Evolutionary conservation across 202 grass and related monocot species (phyloP).

Genomic region (Brachypodium distachyon): DNA sequence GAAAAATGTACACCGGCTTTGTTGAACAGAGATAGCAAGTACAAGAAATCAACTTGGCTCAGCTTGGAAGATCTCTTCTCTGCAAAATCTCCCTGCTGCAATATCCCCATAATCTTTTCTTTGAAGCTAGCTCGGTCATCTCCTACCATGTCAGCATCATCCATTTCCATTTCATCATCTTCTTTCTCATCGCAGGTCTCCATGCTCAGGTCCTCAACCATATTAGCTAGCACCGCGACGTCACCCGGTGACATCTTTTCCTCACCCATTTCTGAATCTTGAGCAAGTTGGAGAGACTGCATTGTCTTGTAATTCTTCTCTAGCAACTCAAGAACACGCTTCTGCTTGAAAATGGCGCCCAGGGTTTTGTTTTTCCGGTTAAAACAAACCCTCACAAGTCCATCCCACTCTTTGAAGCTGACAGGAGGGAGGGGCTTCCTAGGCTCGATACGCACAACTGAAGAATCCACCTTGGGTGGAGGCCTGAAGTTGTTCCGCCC

Average conservation of each 20-base stretch:
- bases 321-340: constrained; percentile 55
- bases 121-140: constrained; percentile 43
- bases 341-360: constrained; percentile 74
- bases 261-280: constrained; percentile 28
- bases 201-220: constrained; percentile 83
- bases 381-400: constrained; percentile 71
- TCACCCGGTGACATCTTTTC: constrained; percentile 46
- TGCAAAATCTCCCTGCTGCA: constrained; percentile 84
- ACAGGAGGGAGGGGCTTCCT: constrained; percentile 72
- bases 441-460: constrained; percentile 84
- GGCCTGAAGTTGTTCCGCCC: constrained; percentile 85
- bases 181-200: constrained; percentile 42
- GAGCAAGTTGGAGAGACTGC: constrained; percentile 53
- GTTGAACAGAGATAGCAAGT: constrained; percentile 89
- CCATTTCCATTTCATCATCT: constrained; percentile 79
- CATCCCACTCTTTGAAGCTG: constrained; percentile 92
- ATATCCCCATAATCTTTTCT: constrained; percentile 76
- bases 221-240: constrained; percentile 53
- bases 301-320: constrained; percentile 96
- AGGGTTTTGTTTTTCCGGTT: constrained; percentile 89
- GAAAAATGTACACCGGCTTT: constrained; percentile 88
- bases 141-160: constrained; percentile 30
- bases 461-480: constrained; percentile 86
- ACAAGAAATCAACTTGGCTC: constrained; percentile 79
- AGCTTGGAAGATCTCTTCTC: constrained; percentile 92